phyloP scores from a whole-genome alignment of 1,139 yeast species.

The Geotrichum bryndzae region DNA sequence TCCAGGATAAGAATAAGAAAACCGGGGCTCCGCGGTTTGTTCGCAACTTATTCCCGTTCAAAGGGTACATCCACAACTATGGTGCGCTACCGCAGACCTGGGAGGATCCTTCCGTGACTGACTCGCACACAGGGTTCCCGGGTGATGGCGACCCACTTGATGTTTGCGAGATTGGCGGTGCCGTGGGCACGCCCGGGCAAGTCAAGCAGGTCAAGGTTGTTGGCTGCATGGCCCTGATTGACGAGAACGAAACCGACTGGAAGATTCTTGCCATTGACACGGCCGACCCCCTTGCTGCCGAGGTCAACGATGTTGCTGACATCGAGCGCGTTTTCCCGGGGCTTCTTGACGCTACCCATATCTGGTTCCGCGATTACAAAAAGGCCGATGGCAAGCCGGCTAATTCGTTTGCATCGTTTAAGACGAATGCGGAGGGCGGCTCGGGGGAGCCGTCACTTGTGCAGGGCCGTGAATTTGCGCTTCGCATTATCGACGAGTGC shows the following conservation, averaged over 20 bases:
- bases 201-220: conserved; percentile 80
- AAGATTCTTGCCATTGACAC: conserved; percentile 81
- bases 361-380: conserved; percentile 94
- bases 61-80: conserved; percentile 92
- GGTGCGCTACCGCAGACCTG: conserved; percentile 99
- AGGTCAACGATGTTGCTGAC: conserved; percentile 73
- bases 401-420: conserved; percentile 69
- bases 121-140: conserved; percentile 47
- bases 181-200: conserved; percentile 63
- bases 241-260: conserved; percentile 98
- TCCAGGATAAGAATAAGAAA: conserved; percentile 80
- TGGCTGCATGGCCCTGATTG: conserved; percentile 90
- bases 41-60: conserved; percentile 90
- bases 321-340: conserved; percentile 82
- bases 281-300: conserved; percentile 70
- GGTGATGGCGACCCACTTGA: conserved; percentile 98
- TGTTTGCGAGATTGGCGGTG: conserved; percentile 84
- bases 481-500: conserved; percentile 67
- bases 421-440: conserved; percentile 48
- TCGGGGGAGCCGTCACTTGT: conserved; percentile 34
- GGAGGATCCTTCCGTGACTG: conserved; percentile 60
- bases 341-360: conserved; percentile 72
- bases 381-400: conserved; percentile 89
- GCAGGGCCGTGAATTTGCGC: conserved; percentile 61
- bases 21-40: conserved; percentile 72